Evolutionary conservation across 176 grass and related monocot genomes (phyloP), one percentile per base, ranked within the genome.

Genomic region (Puccinellia tenuiflora): DNA sequence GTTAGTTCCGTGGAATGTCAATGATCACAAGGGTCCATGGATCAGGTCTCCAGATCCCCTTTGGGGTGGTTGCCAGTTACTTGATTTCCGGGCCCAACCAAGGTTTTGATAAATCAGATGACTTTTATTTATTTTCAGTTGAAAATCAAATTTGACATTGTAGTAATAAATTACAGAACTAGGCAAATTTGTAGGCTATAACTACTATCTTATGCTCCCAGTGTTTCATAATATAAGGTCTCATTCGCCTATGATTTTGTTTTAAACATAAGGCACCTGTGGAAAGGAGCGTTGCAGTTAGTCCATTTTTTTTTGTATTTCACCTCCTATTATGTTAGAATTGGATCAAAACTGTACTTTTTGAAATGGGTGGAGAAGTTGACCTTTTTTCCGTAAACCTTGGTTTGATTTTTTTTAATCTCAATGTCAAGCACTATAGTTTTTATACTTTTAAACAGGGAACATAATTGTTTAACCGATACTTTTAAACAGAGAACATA

Each of bases 81-180:
- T 7, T 2, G 4, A 72, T 71, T 79, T 60, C 38, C 25, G 14
- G 28, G 37, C 83, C 38, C 51, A 47, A 38, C 21, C 8, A 0
- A 22, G 78, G 57, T 43, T 47, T 28, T 61, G 29, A 53, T 54
- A 33, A 86, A 68, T 9, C 14, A 18, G 53, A 17, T 18, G 68
- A 61, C 28, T 73, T 79, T 48, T 72, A 48, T 86, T 79, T 60
- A 48, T 85, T 72, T 72, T 71, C 66, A 86, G 38, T 72, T 86
- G 34, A 18, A 39, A 73, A 80, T 69, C 5, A 59, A 78, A 72
- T 47, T 72, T 72, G 69, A 48, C 24, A 47, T 69, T 42, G 11
- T 42, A 69, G 37, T 25, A 42, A 69, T 67, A 67, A 69, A 43
- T 34, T 42, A 68, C 43, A 63, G 17, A 78, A 69, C 28, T 55